Evolutionary conservation across 2,329 filamentous ascomycete genomes (phyloP).

Genomic region (Hymenoscyphus fructigenus): DNA sequence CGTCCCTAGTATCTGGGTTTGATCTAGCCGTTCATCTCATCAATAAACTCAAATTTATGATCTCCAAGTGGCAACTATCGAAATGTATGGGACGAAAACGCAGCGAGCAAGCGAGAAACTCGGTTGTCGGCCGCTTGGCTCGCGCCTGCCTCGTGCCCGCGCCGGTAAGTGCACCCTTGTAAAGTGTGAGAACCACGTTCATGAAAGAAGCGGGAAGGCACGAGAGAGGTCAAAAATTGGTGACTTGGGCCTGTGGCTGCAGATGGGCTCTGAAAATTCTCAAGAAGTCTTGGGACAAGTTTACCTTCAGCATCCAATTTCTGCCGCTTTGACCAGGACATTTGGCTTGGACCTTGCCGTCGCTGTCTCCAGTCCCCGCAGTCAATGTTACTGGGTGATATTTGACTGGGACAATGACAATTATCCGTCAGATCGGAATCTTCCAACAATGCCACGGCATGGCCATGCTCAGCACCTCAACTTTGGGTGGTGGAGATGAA

Average conservation of each 20-base stretch:
- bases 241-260: not conserved
- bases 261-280: not conserved
- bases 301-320: not conserved
- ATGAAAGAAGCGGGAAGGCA: not conserved
- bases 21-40: not conserved
- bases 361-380: not conserved
- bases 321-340: not conserved
- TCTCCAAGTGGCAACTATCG: not conserved
- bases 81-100: not conserved
- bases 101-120: not conserved
- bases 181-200: conserved; percentile 5
- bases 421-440: not conserved
- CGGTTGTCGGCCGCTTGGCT: not conserved
- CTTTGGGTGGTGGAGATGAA: not conserved
- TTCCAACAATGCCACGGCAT: not conserved
- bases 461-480: not conserved
- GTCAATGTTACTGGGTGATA: not conserved
- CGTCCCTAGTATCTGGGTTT: not conserved
- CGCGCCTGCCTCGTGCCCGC: not conserved
- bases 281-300: not conserved
- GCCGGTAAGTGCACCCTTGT: not conserved
- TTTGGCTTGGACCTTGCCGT: not conserved
- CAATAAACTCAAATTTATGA: not conserved
- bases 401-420: not conserved
- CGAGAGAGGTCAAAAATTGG: not conserved